Evolutionary conservation across 768 basidiomycete species (phyloP).

Genomic region (Dioszegia aurantiaca): DNA sequence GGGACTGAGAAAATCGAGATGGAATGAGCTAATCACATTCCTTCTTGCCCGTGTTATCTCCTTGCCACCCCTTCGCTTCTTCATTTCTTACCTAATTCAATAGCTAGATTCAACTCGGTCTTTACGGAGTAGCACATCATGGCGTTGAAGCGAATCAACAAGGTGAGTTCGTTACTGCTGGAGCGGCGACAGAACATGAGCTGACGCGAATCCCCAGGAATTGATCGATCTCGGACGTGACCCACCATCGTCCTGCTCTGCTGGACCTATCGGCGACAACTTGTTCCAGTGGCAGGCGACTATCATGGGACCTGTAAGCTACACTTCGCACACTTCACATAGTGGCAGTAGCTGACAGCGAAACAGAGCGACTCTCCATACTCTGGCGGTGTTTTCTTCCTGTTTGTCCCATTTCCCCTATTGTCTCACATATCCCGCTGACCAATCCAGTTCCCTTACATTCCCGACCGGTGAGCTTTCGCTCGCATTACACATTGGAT

Average conservation of each 20-base stretch:
- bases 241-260: conserved; percentile 98
- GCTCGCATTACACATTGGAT: not conserved
- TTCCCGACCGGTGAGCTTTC: conserved; percentile 51
- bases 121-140: conserved; percentile 54
- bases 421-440: not conserved
- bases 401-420: conserved; percentile 26
- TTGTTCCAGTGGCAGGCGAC: conserved; percentile 99
- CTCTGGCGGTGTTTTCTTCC: conserved; percentile 97
- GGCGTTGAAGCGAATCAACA: conserved; percentile 99
- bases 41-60: not conserved
- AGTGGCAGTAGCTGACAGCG: conserved; percentile 14
- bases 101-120: not conserved
- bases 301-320: conserved; percentile 95
- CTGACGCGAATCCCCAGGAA: conserved; percentile 63
- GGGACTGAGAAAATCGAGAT: not conserved
- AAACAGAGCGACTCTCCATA: conserved; percentile 91
- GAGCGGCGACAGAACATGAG: not conserved
- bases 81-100: conserved; percentile 6
- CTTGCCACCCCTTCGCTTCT: not conserved
- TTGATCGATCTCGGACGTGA: conserved; percentile 98
- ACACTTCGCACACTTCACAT: not conserved
- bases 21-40: not conserved
- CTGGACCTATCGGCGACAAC: conserved; percentile 95
- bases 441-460: conserved; percentile 42
- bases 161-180: conserved; percentile 53